Base-by-base conservation (phyloP, 2,329 filamentous ascomycete genomes). In the Aspergillus viridinutans region DNA sequence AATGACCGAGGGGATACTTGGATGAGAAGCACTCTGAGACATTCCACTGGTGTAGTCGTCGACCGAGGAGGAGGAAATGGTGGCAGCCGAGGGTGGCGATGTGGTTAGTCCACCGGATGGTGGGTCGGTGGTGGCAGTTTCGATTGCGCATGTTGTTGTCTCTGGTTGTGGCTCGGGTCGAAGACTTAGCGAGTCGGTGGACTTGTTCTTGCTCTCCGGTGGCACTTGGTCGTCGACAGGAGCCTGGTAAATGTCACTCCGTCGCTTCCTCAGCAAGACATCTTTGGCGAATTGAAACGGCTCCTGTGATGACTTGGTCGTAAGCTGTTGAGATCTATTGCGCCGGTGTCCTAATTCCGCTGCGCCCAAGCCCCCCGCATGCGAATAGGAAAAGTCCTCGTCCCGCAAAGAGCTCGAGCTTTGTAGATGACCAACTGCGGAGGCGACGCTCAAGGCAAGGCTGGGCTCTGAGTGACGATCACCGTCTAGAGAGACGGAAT, bases 1-100 rank as follows among this genome's bases (percentile, higher is more conserved):
- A 17, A 76, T 62, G 17, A 77, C 75, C 10, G 76, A 76, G 3
- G 76, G 76, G 35, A 79, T 77, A 60, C 77, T 79, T 4, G 76
- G 77, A 58, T 79, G 76, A 8, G 77, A 79, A 43, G 75, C 74
- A 61, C 74, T 78, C 52, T 78, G 76, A 28, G 77, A 78, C 65
- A 79, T 78, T 52, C 76, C 77, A 50, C 76, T 79, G 35, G 72
- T 73, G 47, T 71, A 75, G 53, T 78, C 76, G 53, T 76, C 76
- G 35, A 74, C 72, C n/a, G 76, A 76, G 1, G 76, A 77, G 6
- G 77, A 79, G 12, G 76, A 78, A 20, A 78, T 76, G 12, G 77
- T 79, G 32, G 72, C 72, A 35, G 76, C 75, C n/a, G 75, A 78
- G 1, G 75, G 75, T 25, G 72, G 73, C 3, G 74, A 76, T 4